A percentile compares a stretch with the other conserved stretches of the same genome.
Conservation (phyloP, 306 rosid species). For the Castanopsis chinensis region DNA sequence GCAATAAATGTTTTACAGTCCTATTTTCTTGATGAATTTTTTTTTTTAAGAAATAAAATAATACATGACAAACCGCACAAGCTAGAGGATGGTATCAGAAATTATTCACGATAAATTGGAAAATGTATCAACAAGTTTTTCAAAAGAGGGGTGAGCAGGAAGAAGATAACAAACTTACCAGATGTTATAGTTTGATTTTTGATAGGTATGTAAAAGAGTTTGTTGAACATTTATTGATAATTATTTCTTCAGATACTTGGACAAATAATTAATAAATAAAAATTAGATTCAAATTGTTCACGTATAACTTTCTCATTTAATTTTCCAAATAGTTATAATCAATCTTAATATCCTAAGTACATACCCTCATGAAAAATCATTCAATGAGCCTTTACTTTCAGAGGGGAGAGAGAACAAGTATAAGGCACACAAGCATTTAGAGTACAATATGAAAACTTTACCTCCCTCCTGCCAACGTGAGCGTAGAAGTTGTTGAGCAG, state of each 20-base stretch:
- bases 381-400: neutral
- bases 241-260: neutral
- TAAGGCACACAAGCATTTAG: conserved; percentile 7
- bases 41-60: neutral
- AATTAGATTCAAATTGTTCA: neutral
- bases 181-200: neutral
- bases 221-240: neutral
- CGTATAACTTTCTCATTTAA: neutral
- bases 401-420: neutral
- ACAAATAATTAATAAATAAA: neutral
- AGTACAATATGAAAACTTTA: conserved; percentile 26
- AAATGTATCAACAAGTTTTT: neutral
- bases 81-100: neutral
- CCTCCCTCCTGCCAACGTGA: conserved; percentile 91
- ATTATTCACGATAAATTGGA: neutral
- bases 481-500: conserved; percentile 74
- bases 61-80: neutral
- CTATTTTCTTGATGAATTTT: neutral
- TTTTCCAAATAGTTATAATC: neutral
- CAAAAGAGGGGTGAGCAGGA: neutral
- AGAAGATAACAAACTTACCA: neutral
- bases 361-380: neutral
- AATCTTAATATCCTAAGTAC: neutral
- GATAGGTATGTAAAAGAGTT: neutral
- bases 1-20: neutral